A percentile compares a stretch with the other conserved stretches of the same genome.
Evolutionary conservation across 352 stramenopile genomes (phyloP).

Genomic region (Globisporangium okanoganense): DNA sequence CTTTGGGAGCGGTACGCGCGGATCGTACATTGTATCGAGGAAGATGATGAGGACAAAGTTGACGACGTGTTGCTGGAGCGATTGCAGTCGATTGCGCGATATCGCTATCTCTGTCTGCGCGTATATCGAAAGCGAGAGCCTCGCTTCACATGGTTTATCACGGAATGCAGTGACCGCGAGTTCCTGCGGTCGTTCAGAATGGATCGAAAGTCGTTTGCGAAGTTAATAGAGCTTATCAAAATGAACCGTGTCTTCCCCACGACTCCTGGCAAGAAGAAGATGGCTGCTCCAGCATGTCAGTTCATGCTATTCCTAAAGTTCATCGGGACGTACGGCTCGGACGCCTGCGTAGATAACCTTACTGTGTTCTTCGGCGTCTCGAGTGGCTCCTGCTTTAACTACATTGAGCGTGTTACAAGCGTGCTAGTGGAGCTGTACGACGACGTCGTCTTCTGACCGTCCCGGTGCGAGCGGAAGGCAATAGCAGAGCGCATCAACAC

Average conservation of each 20-base stretch:
- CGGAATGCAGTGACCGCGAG: neutral
- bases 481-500: neutral
- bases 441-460: neutral
- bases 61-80: constrained; percentile 1
- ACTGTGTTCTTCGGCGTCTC: neutral
- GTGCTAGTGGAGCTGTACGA: neutral
- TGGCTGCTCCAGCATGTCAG: neutral
- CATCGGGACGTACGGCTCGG: neutral
- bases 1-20: neutral
- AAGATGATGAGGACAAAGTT: neutral
- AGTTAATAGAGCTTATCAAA: neutral
- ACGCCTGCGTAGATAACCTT: neutral
- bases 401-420: neutral
- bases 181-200: neutral
- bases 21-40: neutral
- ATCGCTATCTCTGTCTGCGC: neutral
- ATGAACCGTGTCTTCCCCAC: neutral
- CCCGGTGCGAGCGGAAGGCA: neutral
- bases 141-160: neutral
- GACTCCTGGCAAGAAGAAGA: constrained; percentile 3
- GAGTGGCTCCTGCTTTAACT: neutral
- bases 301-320: neutral
- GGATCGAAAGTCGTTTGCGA: neutral
- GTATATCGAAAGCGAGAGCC: neutral
- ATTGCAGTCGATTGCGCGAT: neutral